phyloP scores from a whole-genome alignment of 495 filamentous ascomycete species.

The Thermothielavioides terrestris region DNA sequence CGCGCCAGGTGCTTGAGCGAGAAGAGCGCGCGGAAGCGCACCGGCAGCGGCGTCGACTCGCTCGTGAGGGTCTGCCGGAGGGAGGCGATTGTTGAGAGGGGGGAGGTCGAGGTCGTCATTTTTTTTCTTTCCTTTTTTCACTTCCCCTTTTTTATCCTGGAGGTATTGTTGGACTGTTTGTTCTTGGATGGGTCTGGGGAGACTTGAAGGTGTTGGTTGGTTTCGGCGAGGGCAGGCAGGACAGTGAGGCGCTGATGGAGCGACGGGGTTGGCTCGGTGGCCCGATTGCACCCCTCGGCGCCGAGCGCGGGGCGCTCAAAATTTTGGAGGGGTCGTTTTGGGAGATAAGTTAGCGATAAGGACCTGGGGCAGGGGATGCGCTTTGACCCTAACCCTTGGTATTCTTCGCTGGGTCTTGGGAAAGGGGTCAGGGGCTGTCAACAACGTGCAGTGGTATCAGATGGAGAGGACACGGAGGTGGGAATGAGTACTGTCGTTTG shows the following conservation, averaged over 20 bases:
- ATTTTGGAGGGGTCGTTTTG: constrained; percentile 13
- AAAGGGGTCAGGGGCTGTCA: too few relatives aligned
- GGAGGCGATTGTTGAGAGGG: constrained; percentile 37
- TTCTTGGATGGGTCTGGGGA: not conserved
- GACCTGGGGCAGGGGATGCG: too few relatives aligned
- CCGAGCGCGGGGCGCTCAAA: constrained; percentile 8
- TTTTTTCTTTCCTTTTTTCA: not conserved
- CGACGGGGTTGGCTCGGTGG: not conserved
- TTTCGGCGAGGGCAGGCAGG: not conserved
- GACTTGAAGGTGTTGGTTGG: not conserved
- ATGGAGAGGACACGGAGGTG: too few relatives aligned
- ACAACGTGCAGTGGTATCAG: too few relatives aligned
- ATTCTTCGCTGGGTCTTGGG: not conserved
- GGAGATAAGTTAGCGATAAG: constrained; percentile 14
- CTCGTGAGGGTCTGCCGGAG: constrained; percentile 71
- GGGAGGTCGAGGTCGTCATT: not conserved
- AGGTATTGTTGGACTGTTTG: not conserved
- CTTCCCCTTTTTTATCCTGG: not conserved
- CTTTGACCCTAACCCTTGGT: constrained; percentile 8
- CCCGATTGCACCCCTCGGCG: not conserved
- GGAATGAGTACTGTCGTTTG: too few relatives aligned
- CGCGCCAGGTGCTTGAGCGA: constrained; percentile 89
- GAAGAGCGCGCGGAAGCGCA: constrained; percentile 94
- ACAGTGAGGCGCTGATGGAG: not conserved
- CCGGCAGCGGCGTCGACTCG: constrained; percentile 71